phyloP scores from a whole-genome alignment of 176 grass and related monocot species.

The Cenchrus americanus region DNA sequence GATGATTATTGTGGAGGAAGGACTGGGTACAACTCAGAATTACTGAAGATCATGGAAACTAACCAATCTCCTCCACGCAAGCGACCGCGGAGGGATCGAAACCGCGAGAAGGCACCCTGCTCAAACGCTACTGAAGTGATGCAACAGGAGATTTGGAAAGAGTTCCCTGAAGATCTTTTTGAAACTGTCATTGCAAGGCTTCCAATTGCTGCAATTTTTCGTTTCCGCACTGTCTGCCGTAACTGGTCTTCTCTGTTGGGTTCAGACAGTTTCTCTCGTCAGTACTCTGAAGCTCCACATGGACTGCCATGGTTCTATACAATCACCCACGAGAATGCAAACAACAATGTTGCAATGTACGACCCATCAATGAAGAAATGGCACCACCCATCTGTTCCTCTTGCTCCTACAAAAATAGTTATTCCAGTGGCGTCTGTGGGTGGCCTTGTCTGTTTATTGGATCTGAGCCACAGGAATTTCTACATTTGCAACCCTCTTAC shows the following conservation, averaged over 20 bases:
- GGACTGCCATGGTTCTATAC: slow-evolving; percentile 87
- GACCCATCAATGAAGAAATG: slow-evolving; percentile 81
- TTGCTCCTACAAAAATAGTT: slow-evolving; percentile 70
- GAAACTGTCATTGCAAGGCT: slow-evolving; percentile 88
- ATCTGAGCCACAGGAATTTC: slow-evolving; percentile 79
- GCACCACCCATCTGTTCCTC: slow-evolving; percentile 67
- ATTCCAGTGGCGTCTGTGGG: slow-evolving; percentile 93
- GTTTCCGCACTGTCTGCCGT: slow-evolving; percentile 81
- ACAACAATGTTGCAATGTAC: slow-evolving; percentile 74
- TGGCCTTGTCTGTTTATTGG: slow-evolving; percentile 92
- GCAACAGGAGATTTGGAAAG: slow-evolving; percentile 83
- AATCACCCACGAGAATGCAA: slow-evolving; percentile 81
- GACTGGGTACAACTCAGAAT: slow-evolving; percentile 52
- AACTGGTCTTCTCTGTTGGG: slow-evolving; percentile 81
- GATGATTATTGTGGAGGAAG: slow-evolving; percentile 66
- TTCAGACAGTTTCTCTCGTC: slow-evolving; percentile 70
- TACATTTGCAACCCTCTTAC: slow-evolving; percentile 92
- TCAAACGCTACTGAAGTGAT: slow-evolving; percentile 63
- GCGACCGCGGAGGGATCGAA: slow-evolving; percentile 56
- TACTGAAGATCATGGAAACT: slow-evolving; percentile 65
- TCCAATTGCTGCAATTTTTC: slow-evolving; percentile 78
- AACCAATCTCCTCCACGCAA: slow-evolving; percentile 65
- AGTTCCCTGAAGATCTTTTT: slow-evolving; percentile 90
- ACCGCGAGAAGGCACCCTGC: slow-evolving; percentile 47
- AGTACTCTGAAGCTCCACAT: slow-evolving; percentile 62